Percentiles rank a stretch among this genome's conserved stretches.
These are phyloP conservation scores for Lophiostoma macrostomum DNA, from an alignment of 495 filamentous ascomycete species.

Conservation along the genomic window DNA sequence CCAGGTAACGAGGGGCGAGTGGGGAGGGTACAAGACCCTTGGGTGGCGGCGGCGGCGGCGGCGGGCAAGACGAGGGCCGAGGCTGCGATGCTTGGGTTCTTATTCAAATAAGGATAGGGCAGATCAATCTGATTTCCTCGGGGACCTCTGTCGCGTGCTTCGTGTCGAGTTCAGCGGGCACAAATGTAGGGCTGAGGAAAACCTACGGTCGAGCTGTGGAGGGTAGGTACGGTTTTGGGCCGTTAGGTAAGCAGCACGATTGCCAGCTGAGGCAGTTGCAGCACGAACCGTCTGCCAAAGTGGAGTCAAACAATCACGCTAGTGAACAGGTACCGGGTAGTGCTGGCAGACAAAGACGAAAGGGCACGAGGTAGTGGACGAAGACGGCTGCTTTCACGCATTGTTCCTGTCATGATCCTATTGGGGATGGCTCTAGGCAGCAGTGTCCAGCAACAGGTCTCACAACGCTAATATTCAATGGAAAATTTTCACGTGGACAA, in stretches of 20 bases:
- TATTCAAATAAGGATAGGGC: constrained; percentile 15
- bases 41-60: constrained; percentile 20
- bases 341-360: too few species aligned
- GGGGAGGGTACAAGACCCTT: constrained; percentile 9
- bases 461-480: too few species aligned
- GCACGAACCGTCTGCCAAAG: too few species aligned
- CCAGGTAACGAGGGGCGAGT: constrained; percentile 28
- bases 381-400: too few species aligned
- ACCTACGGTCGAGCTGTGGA: constrained; percentile 14
- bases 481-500: too few species aligned
- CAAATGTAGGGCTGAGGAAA: constrained; percentile 26
- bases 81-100: constrained; percentile 8
- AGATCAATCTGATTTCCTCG: constrained; percentile 3
- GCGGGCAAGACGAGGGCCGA: constrained; percentile 25
- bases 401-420: too few species aligned
- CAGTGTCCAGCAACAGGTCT: too few species aligned
- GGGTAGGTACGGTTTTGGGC: constrained; percentile 6
- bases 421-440: too few species aligned
- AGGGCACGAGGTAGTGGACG: too few species aligned
- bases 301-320: too few species aligned
- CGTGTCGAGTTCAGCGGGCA: constrained; percentile 4
- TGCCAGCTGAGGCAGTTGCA: too few species aligned
- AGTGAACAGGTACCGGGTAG: too few species aligned
- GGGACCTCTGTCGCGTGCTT: constrained; percentile 11
- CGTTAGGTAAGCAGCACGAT: neutral